These are phyloP conservation scores for Anthostomella pinea DNA, from an alignment of 2,329 filamentous ascomycete genomes.

Conservation along the genomic window DNA sequence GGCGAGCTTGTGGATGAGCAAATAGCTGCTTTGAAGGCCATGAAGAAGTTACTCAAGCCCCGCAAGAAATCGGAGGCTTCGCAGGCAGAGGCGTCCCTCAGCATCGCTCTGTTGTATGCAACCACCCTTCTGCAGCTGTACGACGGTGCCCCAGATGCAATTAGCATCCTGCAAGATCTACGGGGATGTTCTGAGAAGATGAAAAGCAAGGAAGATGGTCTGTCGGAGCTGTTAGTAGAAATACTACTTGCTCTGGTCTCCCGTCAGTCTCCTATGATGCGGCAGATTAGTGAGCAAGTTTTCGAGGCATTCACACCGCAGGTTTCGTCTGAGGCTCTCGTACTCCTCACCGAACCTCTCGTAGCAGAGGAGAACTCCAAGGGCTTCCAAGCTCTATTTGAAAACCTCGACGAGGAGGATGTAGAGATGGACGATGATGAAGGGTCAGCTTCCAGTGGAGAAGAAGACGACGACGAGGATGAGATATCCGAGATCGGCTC, in stretches of 20 bases:
- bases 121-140: slow-evolving; percentile 86
- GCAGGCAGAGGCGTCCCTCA: slow-evolving; percentile 48
- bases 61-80: slow-evolving; percentile 33
- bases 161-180: slow-evolving; percentile 80
- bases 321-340: slow-evolving; percentile 70
- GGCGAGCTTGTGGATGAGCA: slow-evolving; percentile 52
- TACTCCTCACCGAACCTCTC: slow-evolving; percentile 65
- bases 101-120: slow-evolving; percentile 77
- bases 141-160: slow-evolving; percentile 81
- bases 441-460: slow-evolving; percentile 39
- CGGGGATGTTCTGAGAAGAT: slow-evolving; percentile 69
- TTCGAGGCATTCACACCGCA: slow-evolving; percentile 78
- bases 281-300: slow-evolving; percentile 82
- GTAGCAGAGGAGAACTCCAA: slow-evolving; percentile 75
- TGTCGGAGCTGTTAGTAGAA: slow-evolving; percentile 76
- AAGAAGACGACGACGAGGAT: slow-evolving; percentile 40
- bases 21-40: slow-evolving; percentile 48
- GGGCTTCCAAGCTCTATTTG: slow-evolving; percentile 85
- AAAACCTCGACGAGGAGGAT: slow-evolving; percentile 63
- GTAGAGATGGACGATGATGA: slow-evolving; percentile 49
- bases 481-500: slow-evolving; percentile 37
- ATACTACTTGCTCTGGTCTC: slow-evolving; percentile 88
- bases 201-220: slow-evolving; percentile 53
- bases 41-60: slow-evolving; percentile 50
- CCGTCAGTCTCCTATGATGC: slow-evolving; percentile 78